phyloP scores from a whole-genome alignment of 23 red algal genomes.

The Chondrus crispus region DNA sequence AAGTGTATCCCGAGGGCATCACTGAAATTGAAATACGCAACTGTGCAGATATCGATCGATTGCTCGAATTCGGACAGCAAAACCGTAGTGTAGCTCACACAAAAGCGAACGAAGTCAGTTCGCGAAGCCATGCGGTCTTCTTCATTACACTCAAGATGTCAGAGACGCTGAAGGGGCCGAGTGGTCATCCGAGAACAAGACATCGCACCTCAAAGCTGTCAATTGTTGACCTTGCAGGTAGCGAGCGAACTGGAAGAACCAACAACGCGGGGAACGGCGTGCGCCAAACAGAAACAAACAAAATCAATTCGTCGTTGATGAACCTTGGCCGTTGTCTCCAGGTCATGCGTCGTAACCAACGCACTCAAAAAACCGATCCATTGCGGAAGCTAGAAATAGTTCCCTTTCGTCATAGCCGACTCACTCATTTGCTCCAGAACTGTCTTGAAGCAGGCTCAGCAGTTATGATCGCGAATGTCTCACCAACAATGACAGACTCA shows the following conservation, averaged over 20 bases:
- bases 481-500: slow-evolving; percentile 60
- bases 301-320: slow-evolving; percentile 82
- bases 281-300: slow-evolving; percentile 36
- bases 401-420: slow-evolving; percentile 63
- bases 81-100: slow-evolving; percentile 76
- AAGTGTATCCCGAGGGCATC: slow-evolving; percentile 51
- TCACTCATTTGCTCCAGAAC: slow-evolving; percentile 65
- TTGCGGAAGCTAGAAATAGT: not conserved
- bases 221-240: slow-evolving; percentile 82
- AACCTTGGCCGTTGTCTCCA: slow-evolving; percentile 62
- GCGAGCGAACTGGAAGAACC: slow-evolving; percentile 42
- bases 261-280: not conserved
- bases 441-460: slow-evolving; percentile 46
- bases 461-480: slow-evolving; percentile 71
- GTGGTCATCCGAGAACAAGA: not conserved
- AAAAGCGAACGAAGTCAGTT: slow-evolving; percentile 68
- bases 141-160: slow-evolving; percentile 50
- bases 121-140: slow-evolving; percentile 90
- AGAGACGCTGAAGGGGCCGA: not conserved
- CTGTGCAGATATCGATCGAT: slow-evolving; percentile 40
- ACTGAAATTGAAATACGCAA: slow-evolving; percentile 8
- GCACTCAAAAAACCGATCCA: not conserved
- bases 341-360: slow-evolving; percentile 56
- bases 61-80: slow-evolving; percentile 54
- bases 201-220: slow-evolving; percentile 13